phyloP scores from a whole-genome alignment of 768 basidiomycete genomes.

The Rhizopogon vinicolor region DNA sequence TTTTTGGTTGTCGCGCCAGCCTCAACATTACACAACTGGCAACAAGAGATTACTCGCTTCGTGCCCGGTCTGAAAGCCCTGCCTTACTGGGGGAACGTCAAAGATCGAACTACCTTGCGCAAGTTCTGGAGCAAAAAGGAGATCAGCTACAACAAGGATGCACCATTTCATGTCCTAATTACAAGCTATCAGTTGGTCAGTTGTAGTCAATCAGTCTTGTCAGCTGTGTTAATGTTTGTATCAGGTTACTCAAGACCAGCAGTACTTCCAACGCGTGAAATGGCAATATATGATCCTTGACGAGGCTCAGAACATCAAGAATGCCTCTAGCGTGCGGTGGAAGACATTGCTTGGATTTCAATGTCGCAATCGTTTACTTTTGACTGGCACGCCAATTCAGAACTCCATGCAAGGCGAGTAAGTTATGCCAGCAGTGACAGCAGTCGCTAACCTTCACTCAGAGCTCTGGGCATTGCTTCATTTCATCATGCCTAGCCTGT shows the following conservation, averaged over 20 bases:
- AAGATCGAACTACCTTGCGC: slow-evolving; percentile 89
- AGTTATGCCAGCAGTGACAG: neutral
- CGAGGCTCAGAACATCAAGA: slow-evolving; percentile 99
- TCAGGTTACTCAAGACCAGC: slow-evolving; percentile 92
- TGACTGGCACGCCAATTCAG: slow-evolving; percentile 98
- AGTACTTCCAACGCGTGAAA: slow-evolving; percentile 95
- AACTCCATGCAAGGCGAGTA: slow-evolving; percentile 96
- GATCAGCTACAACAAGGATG: slow-evolving; percentile 91
- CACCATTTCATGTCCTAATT: slow-evolving; percentile 94
- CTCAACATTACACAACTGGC: slow-evolving; percentile 98
- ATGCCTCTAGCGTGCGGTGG: slow-evolving; percentile 93
- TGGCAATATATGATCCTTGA: slow-evolving; percentile 99
- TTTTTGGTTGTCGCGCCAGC: slow-evolving; percentile 98
- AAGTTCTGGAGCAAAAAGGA: slow-evolving; percentile 99
- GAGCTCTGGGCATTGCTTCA: slow-evolving; percentile 98
- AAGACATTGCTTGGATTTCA: slow-evolving; percentile 95
- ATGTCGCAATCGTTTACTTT: slow-evolving; percentile 88
- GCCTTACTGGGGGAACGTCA: slow-evolving; percentile 98
- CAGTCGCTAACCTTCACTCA: slow-evolving; percentile 25
- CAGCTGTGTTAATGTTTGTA: slow-evolving; percentile 3
- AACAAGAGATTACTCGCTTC: slow-evolving; percentile 95
- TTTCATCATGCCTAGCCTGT: slow-evolving; percentile 99
- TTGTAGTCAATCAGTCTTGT: slow-evolving; percentile 4
- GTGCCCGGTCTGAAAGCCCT: slow-evolving; percentile 91
- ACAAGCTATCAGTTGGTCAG: slow-evolving; percentile 93